Base-by-base conservation (phyloP, 1,284 basidiomycete genomes). In the Ganoderma multipileum region DNA sequence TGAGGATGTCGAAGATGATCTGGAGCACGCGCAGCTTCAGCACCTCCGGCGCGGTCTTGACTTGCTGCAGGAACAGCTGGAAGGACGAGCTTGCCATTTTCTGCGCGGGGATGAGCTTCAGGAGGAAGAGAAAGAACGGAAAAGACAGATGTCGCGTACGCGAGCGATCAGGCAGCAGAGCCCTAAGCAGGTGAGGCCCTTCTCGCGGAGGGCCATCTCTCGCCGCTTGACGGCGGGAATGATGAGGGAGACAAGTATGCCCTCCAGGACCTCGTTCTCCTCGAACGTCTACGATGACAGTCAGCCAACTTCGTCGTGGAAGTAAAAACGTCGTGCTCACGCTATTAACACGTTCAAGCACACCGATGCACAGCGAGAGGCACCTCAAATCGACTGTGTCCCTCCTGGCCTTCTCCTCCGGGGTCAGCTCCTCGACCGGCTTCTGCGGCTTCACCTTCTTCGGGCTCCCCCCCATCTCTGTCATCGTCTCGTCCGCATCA, bases 181-280 rank as follows among this genome's bases (percentile, higher is more conserved):
- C 0, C 95, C 97, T 0, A 99, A 85, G 72, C 91, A 92, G 55
- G 95, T 83, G 16, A 98, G 85, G 0, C 96, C 97, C 74, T 94
- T 92, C 81, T 97, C 95, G 41, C 97, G 88, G 59, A 99, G 86
- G 0, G 85, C 84, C 1, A 93, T 85, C 70, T 97, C 94, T 79
- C 96, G 97, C 71, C 94, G 89, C 75, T 92, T 91, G 41, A 99
- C 94, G 1, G 95, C 90, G 0, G 97, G 97, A 39, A 98, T 89
- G 73, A 99, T 95, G 30, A 99, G 84, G 75, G 98, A 95, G 2
- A 91, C 89, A 2, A 99, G 83, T 44, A 99, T 87, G 41, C 97
- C 97, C 76, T 97, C 93, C 59, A 99, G 84, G 0, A 95, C 96
- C 1, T 95, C 95, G 80, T 99, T 97, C 74, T 98, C 96, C 77